Evolutionary conservation across 2,329 filamentous ascomycete genomes (phyloP).

Genomic region (Stemphylium vesicarium): DNA sequence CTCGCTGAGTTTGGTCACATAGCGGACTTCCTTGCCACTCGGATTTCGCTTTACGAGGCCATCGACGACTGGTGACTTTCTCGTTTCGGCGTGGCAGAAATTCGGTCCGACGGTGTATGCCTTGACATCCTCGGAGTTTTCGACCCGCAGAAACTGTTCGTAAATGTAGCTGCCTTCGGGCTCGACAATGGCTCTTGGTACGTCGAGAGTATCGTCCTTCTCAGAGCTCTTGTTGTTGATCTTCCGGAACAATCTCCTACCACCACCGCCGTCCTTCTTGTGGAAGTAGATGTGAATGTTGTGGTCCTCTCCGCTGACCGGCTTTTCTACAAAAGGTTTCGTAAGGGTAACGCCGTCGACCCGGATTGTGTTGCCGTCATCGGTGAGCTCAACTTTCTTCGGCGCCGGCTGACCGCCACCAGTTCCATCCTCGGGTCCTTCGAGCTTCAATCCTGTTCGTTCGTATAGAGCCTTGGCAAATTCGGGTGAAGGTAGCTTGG

Average conservation of each 20-base stretch:
- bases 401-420: constrained; percentile 64
- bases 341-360: constrained; percentile 83
- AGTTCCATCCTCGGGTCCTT: constrained; percentile 72
- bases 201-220: constrained; percentile 76
- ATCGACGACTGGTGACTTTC: constrained; percentile 96
- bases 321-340: constrained; percentile 98
- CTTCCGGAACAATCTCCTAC: constrained; percentile 90
- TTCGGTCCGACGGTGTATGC: constrained; percentile 93
- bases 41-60: constrained; percentile 95
- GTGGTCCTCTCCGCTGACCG: constrained; percentile 97
- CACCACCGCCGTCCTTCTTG: constrained; percentile 83
- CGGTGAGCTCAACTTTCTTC: constrained; percentile 80
- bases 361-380: constrained; percentile 84
- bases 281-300: constrained; percentile 99
- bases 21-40: constrained; percentile 94
- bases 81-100: constrained; percentile 95
- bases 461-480: constrained; percentile 81
- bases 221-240: constrained; percentile 99
- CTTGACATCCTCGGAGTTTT: constrained; percentile 98
- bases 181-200: constrained; percentile 83
- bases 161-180: constrained; percentile 87
- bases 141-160: constrained; percentile 94
- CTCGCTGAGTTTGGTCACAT: constrained; percentile 82
- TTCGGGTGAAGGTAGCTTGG: constrained; percentile 76
- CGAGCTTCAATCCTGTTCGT: constrained; percentile 76